A percentile compares a stretch with the other conserved stretches of the same genome.
Conservation (phyloP, 2,329 filamentous ascomycete genomes). For the Cordyceps pruinosa region DNA sequence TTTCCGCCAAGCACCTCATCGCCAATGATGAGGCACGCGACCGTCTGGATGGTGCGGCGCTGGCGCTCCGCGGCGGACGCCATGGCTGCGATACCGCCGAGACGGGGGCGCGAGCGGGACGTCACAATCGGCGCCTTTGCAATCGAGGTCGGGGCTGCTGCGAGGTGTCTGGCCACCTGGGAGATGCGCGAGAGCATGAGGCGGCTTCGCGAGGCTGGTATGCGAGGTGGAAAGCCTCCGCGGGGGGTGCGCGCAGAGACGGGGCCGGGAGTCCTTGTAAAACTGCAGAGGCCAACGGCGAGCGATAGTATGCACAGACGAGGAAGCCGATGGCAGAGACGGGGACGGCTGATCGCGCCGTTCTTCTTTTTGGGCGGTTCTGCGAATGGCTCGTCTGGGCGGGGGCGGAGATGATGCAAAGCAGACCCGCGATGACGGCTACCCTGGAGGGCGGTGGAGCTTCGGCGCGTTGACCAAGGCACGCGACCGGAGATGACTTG, state of each 20-base stretch:
- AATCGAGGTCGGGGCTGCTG: constrained; percentile 27
- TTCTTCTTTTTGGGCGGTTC: background rate
- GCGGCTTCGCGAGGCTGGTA: background rate
- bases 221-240: background rate
- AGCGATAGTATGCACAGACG: background rate
- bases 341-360: background rate
- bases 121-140: constrained; percentile 15
- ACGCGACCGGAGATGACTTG: background rate
- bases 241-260: background rate
- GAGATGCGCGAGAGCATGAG: constrained; percentile 71
- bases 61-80: constrained; percentile 46
- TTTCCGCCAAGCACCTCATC: constrained; percentile 95
- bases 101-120: constrained; percentile 15
- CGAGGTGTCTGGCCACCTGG: constrained; percentile 65
- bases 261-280: background rate
- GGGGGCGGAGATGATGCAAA: constrained; percentile 9
- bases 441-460: background rate
- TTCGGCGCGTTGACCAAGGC: background rate
- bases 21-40: constrained; percentile 91
- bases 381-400: background rate
- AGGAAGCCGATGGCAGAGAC: background rate
- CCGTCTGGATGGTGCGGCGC: constrained; percentile 72
- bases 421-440: constrained; percentile 2
- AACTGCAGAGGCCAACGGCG: background rate
- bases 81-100: constrained; percentile 31